A percentile compares a stretch with the other conserved stretches of the same genome.
Conservation (phyloP, 257 asterid genomes). For the Forsythia viridissima region DNA sequence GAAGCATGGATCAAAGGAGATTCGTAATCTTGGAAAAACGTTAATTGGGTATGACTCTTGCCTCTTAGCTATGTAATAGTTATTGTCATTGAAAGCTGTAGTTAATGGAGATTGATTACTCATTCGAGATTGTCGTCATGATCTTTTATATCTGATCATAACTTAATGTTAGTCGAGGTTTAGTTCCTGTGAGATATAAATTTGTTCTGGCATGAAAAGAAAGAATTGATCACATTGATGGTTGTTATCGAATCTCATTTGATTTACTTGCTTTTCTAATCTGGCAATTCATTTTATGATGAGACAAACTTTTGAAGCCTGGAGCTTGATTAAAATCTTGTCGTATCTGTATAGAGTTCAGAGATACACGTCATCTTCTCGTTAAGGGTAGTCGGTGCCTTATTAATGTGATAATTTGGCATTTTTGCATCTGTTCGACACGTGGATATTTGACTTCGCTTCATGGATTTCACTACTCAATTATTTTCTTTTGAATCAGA, state of each 20-base stretch:
- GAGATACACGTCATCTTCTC: not conserved
- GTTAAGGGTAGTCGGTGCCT: not conserved
- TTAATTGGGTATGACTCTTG: constrained; percentile 46
- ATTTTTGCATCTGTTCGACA: not conserved
- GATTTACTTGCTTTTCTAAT: not conserved
- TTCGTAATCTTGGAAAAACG: constrained; percentile 41
- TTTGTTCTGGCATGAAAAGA: not conserved
- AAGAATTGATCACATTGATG: not conserved
- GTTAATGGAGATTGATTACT: constrained; percentile 7
- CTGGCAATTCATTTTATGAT: not conserved
- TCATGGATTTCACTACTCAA: not conserved
- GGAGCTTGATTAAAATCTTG: not conserved
- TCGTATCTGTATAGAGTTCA: not conserved
- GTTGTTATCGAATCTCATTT: not conserved
- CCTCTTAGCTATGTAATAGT: constrained; percentile 15
- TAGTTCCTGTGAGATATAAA: not conserved
- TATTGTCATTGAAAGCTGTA: constrained; percentile 13
- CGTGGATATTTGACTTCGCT: not conserved
- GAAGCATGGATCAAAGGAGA: constrained; percentile 54
- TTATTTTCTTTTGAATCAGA: not conserved
- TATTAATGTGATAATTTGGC: not conserved
- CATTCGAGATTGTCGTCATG: not conserved
- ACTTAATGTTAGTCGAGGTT: not conserved
- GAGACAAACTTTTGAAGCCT: not conserved
- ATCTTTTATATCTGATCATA: not conserved